Evolutionary conservation across 2,329 filamentous ascomycete genomes (phyloP).

Genomic region (Endocalyx cinctus): DNA sequence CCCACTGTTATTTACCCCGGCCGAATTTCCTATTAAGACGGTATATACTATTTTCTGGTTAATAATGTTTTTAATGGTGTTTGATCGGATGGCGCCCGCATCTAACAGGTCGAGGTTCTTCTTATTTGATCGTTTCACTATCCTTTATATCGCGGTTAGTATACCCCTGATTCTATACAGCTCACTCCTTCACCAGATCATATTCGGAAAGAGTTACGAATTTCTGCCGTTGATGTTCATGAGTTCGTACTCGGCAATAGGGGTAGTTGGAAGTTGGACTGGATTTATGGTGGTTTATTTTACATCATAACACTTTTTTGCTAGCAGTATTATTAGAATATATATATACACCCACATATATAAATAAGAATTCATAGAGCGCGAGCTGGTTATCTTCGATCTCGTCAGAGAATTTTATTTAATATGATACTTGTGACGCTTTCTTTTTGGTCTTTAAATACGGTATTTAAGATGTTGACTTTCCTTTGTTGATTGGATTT

Average conservation of each 20-base stretch:
- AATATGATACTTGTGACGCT: no score
- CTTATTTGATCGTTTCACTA: conserved; percentile 83
- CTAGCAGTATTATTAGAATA: no score
- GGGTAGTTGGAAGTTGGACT: conserved; percentile 93
- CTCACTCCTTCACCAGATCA: conserved; percentile 74
- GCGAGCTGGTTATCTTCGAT: no score
- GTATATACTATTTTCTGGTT: conserved; percentile 93
- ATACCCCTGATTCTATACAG: conserved; percentile 88
- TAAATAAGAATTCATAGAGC: no score
- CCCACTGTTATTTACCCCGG: conserved; percentile 83
- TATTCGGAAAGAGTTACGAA: conserved; percentile 79
- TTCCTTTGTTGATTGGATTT: no score
- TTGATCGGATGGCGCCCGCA: conserved; percentile 83
- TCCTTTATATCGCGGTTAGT: conserved; percentile 83
- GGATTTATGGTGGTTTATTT: conserved; percentile 94
- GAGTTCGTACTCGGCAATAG: conserved; percentile 87
- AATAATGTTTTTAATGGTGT: conserved; percentile 75
- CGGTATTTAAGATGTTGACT: no score
- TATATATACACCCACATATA: no score
- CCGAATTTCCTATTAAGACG: conserved; percentile 91
- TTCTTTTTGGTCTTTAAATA: no score
- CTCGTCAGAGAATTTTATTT: no score
- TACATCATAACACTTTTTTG: conserved; percentile 43
- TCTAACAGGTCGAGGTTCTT: conserved; percentile 78
- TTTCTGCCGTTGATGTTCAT: conserved; percentile 97